phyloP scores from a whole-genome alignment of 1,284 basidiomycete genomes.

The Chondrostereum purpureum region DNA sequence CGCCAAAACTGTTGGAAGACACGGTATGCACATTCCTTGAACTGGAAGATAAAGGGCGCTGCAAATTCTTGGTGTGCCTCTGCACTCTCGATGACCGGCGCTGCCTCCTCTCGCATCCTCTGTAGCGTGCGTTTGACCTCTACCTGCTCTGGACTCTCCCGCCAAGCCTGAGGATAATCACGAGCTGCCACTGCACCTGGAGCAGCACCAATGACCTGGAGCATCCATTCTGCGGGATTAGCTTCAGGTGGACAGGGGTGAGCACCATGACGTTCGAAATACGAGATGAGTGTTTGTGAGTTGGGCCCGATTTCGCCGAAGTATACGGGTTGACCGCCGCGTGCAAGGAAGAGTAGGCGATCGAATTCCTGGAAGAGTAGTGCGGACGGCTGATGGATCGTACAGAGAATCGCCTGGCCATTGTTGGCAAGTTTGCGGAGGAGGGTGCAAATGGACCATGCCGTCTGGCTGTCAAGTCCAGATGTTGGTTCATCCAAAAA shows the following conservation, averaged over 20 bases:
- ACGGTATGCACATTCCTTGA: conserved; percentile 26
- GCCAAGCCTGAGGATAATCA: neutral
- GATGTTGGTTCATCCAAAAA: conserved; percentile 64
- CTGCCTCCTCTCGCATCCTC: neutral
- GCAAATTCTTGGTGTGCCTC: conserved; percentile 34
- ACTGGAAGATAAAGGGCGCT: conserved; percentile 32
- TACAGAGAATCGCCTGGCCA: conserved; percentile 55
- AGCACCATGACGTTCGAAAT: conserved; percentile 46
- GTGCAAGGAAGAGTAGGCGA: conserved; percentile 34
- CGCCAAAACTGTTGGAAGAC: conserved; percentile 27
- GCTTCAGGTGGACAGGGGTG: conserved; percentile 19
- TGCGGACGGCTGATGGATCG: conserved; percentile 57
- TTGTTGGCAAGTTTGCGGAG: conserved; percentile 49
- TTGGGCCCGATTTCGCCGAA: conserved; percentile 51
- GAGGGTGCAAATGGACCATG: conserved; percentile 37
- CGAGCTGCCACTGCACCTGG: neutral
- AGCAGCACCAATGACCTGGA: conserved; percentile 18
- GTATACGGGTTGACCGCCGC: conserved; percentile 47
- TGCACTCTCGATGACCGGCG: neutral
- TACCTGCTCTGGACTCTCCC: neutral
- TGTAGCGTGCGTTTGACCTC: neutral
- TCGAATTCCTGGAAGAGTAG: conserved; percentile 54
- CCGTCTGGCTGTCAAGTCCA: conserved; percentile 66
- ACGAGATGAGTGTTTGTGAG: conserved; percentile 36
- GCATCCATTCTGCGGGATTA: conserved; percentile 22